Evolutionary conservation across 1,284 basidiomycete species (phyloP).

Genomic region (Lentinula novae-zelandiae): DNA sequence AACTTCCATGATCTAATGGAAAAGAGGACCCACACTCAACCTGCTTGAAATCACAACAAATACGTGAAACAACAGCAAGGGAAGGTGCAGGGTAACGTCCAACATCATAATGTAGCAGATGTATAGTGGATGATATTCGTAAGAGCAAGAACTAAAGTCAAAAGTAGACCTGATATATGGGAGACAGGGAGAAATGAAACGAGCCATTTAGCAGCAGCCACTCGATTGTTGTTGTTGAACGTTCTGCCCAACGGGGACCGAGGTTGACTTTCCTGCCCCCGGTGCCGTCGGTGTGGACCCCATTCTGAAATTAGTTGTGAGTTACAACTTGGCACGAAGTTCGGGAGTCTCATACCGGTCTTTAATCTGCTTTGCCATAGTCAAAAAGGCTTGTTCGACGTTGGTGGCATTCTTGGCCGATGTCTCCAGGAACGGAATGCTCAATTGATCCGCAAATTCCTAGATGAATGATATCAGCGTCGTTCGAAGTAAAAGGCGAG

Average conservation of each 20-base stretch:
- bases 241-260: conserved; percentile 72
- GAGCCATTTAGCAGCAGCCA: conserved; percentile 62
- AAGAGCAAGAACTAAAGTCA: conserved; percentile 15
- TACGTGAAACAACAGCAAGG: not conserved
- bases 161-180: conserved; percentile 5
- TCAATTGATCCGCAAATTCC: conserved; percentile 96
- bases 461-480: conserved; percentile 26
- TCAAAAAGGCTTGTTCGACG: conserved; percentile 99
- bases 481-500: not conserved
- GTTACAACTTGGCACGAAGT: not conserved
- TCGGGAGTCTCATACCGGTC: conserved; percentile 62
- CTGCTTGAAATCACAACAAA: conserved; percentile 1
- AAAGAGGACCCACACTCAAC: not conserved
- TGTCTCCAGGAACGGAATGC: conserved; percentile 97
- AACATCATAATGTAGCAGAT: conserved; percentile 18
- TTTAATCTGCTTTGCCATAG: conserved; percentile 99
- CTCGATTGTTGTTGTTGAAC: conserved; percentile 71
- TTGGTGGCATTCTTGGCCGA: conserved; percentile 99
- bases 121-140: conserved; percentile 23
- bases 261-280: conserved; percentile 65
- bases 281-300: conserved; percentile 70
- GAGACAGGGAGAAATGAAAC: not conserved
- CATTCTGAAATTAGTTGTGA: conserved; percentile 48
- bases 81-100: conserved; percentile 18
- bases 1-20: conserved; percentile 14